Percentiles rank a stretch among this genome's conserved stretches.
Evolutionary conservation across 371 early-diverging fungal species (phyloP).

Genomic region (Syncephalastrum monosporum): DNA sequence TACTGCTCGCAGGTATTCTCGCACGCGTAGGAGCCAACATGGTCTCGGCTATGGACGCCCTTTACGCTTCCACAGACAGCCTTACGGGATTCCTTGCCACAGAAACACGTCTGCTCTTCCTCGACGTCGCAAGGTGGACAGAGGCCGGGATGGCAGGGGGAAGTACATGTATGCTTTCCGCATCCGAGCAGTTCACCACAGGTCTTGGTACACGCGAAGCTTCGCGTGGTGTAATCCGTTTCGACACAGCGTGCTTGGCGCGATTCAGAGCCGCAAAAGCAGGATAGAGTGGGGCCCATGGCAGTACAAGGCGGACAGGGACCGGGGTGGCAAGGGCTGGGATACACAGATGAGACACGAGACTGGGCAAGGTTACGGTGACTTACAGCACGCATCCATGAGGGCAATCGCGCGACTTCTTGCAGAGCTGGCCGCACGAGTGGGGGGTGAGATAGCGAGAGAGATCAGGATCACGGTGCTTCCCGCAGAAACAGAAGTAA

Average conservation of each 20-base stretch:
- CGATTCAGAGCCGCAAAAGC: slow-evolving; percentile 78
- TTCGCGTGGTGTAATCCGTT: slow-evolving; percentile 58
- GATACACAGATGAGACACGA: slow-evolving; percentile 4
- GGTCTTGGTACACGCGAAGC: slow-evolving; percentile 62
- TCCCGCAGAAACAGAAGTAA: slow-evolving; percentile 89
- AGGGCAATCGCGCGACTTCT: slow-evolving; percentile 60
- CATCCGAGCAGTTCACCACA: slow-evolving; percentile 76
- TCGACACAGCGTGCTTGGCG: slow-evolving; percentile 69
- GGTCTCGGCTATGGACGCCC: slow-evolving; percentile 29
- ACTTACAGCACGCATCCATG: slow-evolving; percentile 68
- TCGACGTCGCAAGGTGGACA: slow-evolving; percentile 64
- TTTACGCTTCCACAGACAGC: slow-evolving; percentile 63
- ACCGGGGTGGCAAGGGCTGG: slow-evolving; percentile 88
- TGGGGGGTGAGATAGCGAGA: slow-evolving; percentile 77
- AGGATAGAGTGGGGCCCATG: slow-evolving; percentile 69
- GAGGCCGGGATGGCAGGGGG: slow-evolving; percentile 67
- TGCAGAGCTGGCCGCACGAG: slow-evolving; percentile 79
- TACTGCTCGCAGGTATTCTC: slow-evolving; percentile 59
- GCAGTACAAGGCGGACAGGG: slow-evolving; percentile 90
- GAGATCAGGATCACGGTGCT: slow-evolving; percentile 66
- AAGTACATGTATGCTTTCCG: slow-evolving; percentile 65
- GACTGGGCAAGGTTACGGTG: background rate
- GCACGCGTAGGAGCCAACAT: slow-evolving; percentile 64
- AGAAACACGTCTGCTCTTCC: slow-evolving; percentile 67
- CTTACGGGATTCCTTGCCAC: slow-evolving; percentile 60